Base-by-base conservation (phyloP, 495 filamentous ascomycete genomes). In the Aeminium ludgeri region DNA sequence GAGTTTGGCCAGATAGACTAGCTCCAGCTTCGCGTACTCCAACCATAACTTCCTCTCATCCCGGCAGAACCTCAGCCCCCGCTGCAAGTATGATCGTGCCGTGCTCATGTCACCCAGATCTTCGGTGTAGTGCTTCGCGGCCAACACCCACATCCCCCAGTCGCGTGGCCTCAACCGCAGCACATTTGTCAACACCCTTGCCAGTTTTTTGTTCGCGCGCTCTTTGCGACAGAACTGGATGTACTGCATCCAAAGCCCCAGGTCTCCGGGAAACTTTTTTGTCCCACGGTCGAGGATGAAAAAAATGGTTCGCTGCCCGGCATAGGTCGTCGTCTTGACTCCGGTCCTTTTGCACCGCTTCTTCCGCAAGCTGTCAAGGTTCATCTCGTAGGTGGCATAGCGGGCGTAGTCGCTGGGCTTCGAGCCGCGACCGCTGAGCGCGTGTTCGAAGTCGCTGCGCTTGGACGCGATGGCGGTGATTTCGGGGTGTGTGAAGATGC, bases 371-470 rank as follows among this genome's bases (percentile, higher is more conserved):
- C 64, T 55, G 41, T 93, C 85, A 25, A 97, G 68, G 51, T 86
- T 91, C 61, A 83, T 84, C 60, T 97, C 89, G 66, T 85, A 97
- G 43, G 80, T 67, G 17, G 76, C 75, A 64, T 96, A 97, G 51
- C 80, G 74, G 31, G 81, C 73, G 61, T 80, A 97, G 50, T 92
- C 84, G 30, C 68, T 57, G 0, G 83, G 69, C 31, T 71, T 69
- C 30, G 77, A 75, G 36, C 85, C 82, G 7, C 83, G 73, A 11
- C 82, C 74, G 48, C 91, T 82, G 48, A 96, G 67, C 36, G 76
- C 78, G 65, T 94, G 86, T 58, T 97, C 89, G 53, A 85, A 94
- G 50, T 86, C 83, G 53, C 84, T 87, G 43, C 91, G 78, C 53
- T 86, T 93, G 55, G 75, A 76, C 34, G 87, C 72, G 38, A 97